A percentile compares a stretch with the other conserved stretches of the same genome.
Conservation (phyloP, 768 basidiomycete species). For the Kwoniella pini region DNA sequence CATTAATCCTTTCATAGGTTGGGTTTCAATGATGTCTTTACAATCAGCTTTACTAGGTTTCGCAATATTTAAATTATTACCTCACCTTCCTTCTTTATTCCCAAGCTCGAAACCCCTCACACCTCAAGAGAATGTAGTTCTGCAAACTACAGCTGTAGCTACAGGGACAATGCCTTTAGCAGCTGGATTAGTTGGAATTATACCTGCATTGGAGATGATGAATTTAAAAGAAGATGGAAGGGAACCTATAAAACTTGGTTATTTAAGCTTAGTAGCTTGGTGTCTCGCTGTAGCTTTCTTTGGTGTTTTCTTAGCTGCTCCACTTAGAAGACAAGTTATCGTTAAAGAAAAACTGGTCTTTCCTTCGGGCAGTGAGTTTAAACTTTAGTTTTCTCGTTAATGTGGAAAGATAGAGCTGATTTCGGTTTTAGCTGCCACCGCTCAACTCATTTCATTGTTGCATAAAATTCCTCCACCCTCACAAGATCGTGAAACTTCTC, state of each 20-base stretch:
- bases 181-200: conserved; percentile 78
- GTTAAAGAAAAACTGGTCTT: conserved; percentile 92
- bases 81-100: conserved; percentile 56
- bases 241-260: conserved; percentile 72
- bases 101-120: conserved; percentile 61
- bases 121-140: conserved; percentile 89
- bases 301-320: conserved; percentile 95
- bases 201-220: conserved; percentile 84
- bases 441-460: conserved; percentile 87
- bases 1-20: too few relatives aligned
- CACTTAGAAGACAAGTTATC: conserved; percentile 91
- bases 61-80: conserved; percentile 63
- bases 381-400: not conserved
- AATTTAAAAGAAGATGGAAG: conserved; percentile 72
- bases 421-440: conserved; percentile 80
- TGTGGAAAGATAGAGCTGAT: too few relatives aligned
- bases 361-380: conserved; percentile 72
- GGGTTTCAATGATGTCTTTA: conserved; percentile 72
- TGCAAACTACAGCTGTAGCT: conserved; percentile 93
- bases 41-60: conserved; percentile 93
- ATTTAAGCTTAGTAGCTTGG: conserved; percentile 76
- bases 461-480: conserved; percentile 60
- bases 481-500: conserved; percentile 65
- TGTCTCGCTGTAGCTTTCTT: conserved; percentile 94
- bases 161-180: conserved; percentile 66